Percentiles rank a stretch among this genome's conserved stretches.
Evolutionary conservation across 768 basidiomycete species (phyloP).

Genomic region (Agrocybe praecox): DNA sequence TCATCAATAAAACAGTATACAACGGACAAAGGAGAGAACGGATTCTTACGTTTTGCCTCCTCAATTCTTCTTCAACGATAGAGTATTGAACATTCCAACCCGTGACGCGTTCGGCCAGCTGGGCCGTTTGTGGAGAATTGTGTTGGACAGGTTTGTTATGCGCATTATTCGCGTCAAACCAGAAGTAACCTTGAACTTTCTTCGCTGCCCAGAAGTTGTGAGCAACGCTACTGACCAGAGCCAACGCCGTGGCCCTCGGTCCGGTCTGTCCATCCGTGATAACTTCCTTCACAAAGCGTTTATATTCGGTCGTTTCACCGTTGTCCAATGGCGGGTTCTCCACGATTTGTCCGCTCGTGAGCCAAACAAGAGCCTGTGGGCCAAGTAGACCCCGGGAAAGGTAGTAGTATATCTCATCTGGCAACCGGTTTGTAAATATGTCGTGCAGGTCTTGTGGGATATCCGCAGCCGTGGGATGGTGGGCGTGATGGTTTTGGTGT

Average conservation of each 20-base stretch:
- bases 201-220: conserved; percentile 82
- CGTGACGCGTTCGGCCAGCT: conserved; percentile 84
- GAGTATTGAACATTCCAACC: conserved; percentile 89
- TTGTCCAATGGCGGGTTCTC: conserved; percentile 92
- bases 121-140: conserved; percentile 75
- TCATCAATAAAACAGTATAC: conserved; percentile 12
- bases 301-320: conserved; percentile 94
- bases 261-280: conserved; percentile 95
- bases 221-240: conserved; percentile 79
- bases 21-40: conserved; percentile 7
- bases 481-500: conserved; percentile 56
- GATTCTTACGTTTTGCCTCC: conserved; percentile 89
- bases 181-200: conserved; percentile 73
- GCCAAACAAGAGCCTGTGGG: conserved; percentile 93
- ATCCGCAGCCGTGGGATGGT: conserved; percentile 81
- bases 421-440: conserved; percentile 91
- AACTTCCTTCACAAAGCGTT: conserved; percentile 92
- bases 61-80: conserved; percentile 90
- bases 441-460: conserved; percentile 92
- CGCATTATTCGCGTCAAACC: conserved; percentile 68
- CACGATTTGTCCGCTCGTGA: conserved; percentile 82
- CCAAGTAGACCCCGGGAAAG: conserved; percentile 89
- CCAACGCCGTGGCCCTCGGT: conserved; percentile 88
- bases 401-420: conserved; percentile 97
- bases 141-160: conserved; percentile 66